phyloP scores from a whole-genome alignment of 2,329 filamentous ascomycete genomes.

The Trichophyton verrucosum region DNA sequence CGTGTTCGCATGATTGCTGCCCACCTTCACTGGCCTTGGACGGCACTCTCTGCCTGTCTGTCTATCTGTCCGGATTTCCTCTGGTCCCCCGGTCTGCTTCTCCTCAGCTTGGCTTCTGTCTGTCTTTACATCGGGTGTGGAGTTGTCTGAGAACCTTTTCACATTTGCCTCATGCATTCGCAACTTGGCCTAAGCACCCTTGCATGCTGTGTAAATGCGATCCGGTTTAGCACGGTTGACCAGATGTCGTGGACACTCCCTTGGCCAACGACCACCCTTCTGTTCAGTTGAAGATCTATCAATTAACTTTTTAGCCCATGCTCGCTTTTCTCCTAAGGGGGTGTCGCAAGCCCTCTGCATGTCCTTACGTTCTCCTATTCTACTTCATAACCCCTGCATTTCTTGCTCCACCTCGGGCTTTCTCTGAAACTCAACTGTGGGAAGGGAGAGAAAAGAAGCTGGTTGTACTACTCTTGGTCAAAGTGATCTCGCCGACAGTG shows the following conservation, averaged over 20 bases:
- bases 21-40: neutral
- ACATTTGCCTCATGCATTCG: neutral
- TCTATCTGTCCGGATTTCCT: neutral
- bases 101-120: slow-evolving; percentile 1
- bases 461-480: slow-evolving; percentile 20
- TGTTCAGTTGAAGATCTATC: slow-evolving; percentile 12
- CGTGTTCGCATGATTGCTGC: neutral
- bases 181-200: slow-evolving; percentile 4
- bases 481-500: neutral
- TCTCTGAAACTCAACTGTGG: slow-evolving; percentile 1
- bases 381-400: slow-evolving; percentile 9
- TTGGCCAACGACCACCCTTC: slow-evolving; percentile 17
- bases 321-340: slow-evolving; percentile 1
- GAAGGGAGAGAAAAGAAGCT: slow-evolving; percentile 15
- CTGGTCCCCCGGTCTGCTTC: neutral
- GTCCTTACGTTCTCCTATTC: slow-evolving; percentile 5
- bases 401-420: slow-evolving; percentile 1
- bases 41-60: neutral
- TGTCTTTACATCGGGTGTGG: neutral
- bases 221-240: slow-evolving; percentile 13
- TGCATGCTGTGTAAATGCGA: slow-evolving; percentile 8
- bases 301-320: slow-evolving; percentile 6
- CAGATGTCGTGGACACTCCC: slow-evolving; percentile 27
- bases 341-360: slow-evolving; percentile 3
- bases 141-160: neutral